Evolutionary conservation across 1,284 basidiomycete genomes (phyloP), one percentile per base, ranked within the genome.

Genomic region (Pascua sp.): DNA sequence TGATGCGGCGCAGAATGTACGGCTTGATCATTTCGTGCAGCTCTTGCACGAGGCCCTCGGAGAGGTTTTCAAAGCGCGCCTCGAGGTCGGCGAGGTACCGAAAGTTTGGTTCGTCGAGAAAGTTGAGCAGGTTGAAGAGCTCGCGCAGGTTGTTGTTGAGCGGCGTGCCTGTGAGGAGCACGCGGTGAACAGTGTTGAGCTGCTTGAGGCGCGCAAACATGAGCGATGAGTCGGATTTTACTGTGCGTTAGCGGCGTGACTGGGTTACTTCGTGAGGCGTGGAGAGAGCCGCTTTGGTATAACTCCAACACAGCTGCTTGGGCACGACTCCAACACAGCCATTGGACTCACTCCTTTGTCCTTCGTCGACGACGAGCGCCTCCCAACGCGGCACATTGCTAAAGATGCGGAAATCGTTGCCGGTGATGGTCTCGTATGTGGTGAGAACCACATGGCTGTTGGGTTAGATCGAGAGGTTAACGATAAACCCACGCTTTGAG

Each of bases 111-210:
- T 86, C 84, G 72, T 94, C 90, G 13, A 96, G 83, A 78, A 95
- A 96, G 73, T 91, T 90, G 85, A 97, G 91, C 44, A 97, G 81
- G 73, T 93, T 96, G 81, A 96, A 93, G 18, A 95, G 77, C 76
- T 98, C 95, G 52, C 90, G 84, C 41, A 98, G 87, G 69, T 96
- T 98, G 79, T 98, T 98, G 75, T 98, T 97, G 52, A 98, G 78
- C 2, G 95, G 95, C 1, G 96, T 98, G 51, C 92, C 93, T 15
- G 94, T 96, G 83, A 98, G 88, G 53, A 98, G 86, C 45, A 98
- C 81, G 16, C 91, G 86, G 70, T 97, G 91, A 3, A 84, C 80
- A 39, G 83, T 84, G 39, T 86, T 87, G 53, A 98, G 79, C 61
- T 89, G 87, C 53, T 87, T 88, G 55, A 98, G 79, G 56, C 87